phyloP scores from a whole-genome alignment of 371 early-diverging fungal genomes.

The Mucor plumbeus region DNA sequence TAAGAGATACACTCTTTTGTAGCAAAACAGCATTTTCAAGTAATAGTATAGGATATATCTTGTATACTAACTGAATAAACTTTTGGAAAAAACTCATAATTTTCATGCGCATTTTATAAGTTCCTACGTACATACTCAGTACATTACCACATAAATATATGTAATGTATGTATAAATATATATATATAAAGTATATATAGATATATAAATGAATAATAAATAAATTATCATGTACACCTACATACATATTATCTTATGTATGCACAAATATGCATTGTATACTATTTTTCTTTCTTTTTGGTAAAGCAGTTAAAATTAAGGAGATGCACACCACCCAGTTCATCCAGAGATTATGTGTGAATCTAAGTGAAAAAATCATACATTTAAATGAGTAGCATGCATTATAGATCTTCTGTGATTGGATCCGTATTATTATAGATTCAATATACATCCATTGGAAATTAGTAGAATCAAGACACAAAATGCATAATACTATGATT shows the following conservation, averaged over 20 bases:
- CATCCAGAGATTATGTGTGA: not conserved
- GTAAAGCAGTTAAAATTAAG: conserved; percentile 1
- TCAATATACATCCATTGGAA: no score
- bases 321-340: not conserved
- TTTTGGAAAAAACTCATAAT: not conserved
- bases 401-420: conserved; percentile 17
- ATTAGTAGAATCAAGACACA: no score
- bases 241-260: conserved; percentile 66
- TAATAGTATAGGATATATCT: no score
- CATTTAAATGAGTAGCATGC: conserved; percentile 16
- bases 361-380: not conserved
- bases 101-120: not conserved
- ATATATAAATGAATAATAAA: conserved; percentile 4
- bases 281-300: not conserved
- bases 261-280: conserved; percentile 71
- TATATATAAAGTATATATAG: conserved; percentile 2
- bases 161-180: not conserved
- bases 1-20: not conserved
- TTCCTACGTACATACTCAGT: conserved; percentile 4
- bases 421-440: conserved; percentile 6
- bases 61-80: not conserved
- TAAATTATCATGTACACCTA: conserved; percentile 42
- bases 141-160: not conserved
- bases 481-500: not conserved
- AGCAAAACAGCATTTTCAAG: no score